Evolutionary conservation across 2,329 filamentous ascomycete genomes (phyloP).

Genomic region (Colletotrichum sublineola): DNA sequence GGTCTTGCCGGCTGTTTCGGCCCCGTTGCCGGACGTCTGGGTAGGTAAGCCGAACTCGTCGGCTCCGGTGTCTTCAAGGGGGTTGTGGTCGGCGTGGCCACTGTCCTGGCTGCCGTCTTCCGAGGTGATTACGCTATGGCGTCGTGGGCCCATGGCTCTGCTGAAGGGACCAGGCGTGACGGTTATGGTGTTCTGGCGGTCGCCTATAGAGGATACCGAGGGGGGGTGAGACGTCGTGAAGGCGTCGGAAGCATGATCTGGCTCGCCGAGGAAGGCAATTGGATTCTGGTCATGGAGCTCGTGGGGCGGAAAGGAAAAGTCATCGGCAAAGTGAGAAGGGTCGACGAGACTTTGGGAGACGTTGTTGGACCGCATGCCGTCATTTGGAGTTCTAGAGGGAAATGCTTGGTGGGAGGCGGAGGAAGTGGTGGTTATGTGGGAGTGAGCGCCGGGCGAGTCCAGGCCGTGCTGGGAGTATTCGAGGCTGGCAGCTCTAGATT

Average conservation of each 20-base stretch:
- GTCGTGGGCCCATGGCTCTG: conserved; percentile 46
- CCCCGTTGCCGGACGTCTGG: conserved; percentile 62
- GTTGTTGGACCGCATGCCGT: conserved; percentile 51
- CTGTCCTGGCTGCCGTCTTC: conserved; percentile 61
- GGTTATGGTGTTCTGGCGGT: conserved; percentile 53
- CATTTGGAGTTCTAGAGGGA: conserved; percentile 47
- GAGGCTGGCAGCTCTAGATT: conserved; percentile 52
- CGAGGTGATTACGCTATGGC: conserved; percentile 55
- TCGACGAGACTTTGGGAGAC: conserved; percentile 59
- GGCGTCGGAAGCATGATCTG: conserved; percentile 50
- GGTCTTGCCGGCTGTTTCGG: conserved; percentile 65
- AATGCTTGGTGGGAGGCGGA: conserved; percentile 38
- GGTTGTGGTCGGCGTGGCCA: conserved; percentile 59
- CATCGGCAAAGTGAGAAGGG: conserved; percentile 61
- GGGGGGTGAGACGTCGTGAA: conserved; percentile 49
- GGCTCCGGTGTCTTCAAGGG: conserved; percentile 65
- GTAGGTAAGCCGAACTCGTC: conserved; percentile 71
- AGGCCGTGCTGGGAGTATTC: conserved; percentile 49
- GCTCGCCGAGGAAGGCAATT: conserved; percentile 54
- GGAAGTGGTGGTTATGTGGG: conserved; percentile 40
- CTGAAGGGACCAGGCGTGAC: conserved; percentile 50
- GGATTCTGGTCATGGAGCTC: conserved; percentile 57
- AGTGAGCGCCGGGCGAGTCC: conserved; percentile 41
- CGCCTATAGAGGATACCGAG: conserved; percentile 54
- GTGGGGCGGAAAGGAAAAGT: conserved; percentile 67